Conservation (phyloP, 441 rosid species). For the Mallotus japonicus region DNA sequence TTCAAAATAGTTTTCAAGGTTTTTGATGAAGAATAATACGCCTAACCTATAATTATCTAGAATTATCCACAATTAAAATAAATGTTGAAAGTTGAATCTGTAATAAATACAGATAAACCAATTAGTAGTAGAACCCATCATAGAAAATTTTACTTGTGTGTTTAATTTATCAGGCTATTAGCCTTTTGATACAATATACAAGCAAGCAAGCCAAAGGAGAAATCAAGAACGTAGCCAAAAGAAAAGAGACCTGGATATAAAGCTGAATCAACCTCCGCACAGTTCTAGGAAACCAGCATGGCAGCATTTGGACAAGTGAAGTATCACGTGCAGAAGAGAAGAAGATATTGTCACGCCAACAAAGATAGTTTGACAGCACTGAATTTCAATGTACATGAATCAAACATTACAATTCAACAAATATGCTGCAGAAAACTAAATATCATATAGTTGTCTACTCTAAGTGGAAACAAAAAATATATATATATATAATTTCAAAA, state of each 20-base stretch:
- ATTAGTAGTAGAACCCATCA: background rate
- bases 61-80: background rate
- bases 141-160: background rate
- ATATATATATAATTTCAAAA: constrained; percentile 19
- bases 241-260: constrained; percentile 74
- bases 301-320: constrained; percentile 95
- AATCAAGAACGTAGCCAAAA: constrained; percentile 9
- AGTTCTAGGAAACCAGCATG: constrained; percentile 96
- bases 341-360: constrained; percentile 92
- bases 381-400: constrained; percentile 38
- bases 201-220: constrained; percentile 11
- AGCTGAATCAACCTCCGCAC: constrained; percentile 92
- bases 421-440: constrained; percentile 23
- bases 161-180: background rate
- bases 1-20: background rate
- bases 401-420: constrained; percentile 14
- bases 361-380: constrained; percentile 77
- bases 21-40: background rate
- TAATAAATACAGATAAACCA: background rate
- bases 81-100: background rate
- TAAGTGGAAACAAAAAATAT: constrained; percentile 20
- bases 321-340: constrained; percentile 90
- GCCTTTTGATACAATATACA: background rate
- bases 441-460: background rate
- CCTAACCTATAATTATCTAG: background rate